Conservation (phyloP, 768 basidiomycete species). For the Trametes cinnabarina region DNA sequence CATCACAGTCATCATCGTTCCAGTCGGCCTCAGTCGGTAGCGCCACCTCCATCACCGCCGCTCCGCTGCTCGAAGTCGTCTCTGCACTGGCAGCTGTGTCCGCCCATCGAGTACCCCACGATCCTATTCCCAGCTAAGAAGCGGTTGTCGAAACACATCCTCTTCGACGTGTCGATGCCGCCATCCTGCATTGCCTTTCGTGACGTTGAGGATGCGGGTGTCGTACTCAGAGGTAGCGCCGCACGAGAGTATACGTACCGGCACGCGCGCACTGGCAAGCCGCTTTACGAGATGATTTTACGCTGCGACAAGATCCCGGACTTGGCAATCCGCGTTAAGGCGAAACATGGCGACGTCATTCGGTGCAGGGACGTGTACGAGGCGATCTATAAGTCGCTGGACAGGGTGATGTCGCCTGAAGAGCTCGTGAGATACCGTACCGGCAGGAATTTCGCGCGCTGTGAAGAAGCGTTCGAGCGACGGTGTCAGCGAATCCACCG, state of each 20-base stretch:
- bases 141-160: constrained; percentile 1
- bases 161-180: constrained; percentile 17
- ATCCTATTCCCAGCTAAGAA: not conserved
- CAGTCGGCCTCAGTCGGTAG: not conserved
- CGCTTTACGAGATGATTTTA: constrained; percentile 19
- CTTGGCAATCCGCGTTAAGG: constrained; percentile 16
- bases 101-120: not conserved
- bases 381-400: constrained; percentile 21
- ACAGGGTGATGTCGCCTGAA: constrained; percentile 4
- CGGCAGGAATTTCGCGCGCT: not conserved
- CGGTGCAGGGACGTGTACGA: constrained; percentile 18
- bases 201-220: constrained; percentile 6
- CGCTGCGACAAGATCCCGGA: constrained; percentile 10
- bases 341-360: constrained; percentile 14
- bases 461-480: constrained; percentile 14
- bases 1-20: not conserved
- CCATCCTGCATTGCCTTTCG: constrained; percentile 7
- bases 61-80: no score
- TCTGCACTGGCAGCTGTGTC: constrained; percentile 25
- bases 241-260: constrained; percentile 1
- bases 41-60: not conserved
- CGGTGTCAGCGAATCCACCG: constrained; percentile 16
- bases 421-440: constrained; percentile 13
- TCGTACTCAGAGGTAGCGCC: not conserved
- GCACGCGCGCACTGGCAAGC: constrained; percentile 2